Percentiles rank a stretch among this genome's conserved stretches.
These are phyloP conservation scores for Phytophthora colocasiae DNA, from an alignment of 352 stramenopile genomes.

Conservation along the genomic window DNA sequence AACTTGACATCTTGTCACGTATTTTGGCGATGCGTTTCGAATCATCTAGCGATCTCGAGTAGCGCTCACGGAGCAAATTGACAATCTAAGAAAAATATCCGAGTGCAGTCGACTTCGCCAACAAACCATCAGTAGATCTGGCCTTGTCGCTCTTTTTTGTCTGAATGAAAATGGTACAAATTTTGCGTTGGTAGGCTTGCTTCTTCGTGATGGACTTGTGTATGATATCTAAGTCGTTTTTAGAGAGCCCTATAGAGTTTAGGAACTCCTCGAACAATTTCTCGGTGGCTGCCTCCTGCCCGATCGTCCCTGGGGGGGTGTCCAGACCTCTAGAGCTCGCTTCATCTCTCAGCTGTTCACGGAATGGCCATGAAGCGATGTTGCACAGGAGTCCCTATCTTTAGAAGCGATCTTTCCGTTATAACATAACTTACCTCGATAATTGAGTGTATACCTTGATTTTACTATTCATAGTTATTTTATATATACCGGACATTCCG, in stretches of 20 bases:
- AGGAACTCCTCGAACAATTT: slow-evolving; percentile 6
- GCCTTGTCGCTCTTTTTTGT: slow-evolving; percentile 19
- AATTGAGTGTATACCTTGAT: no score
- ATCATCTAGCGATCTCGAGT: no score
- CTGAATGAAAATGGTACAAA: slow-evolving; percentile 27
- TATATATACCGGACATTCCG: no score
- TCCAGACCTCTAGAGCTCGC: no score
- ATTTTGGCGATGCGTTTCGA: neutral
- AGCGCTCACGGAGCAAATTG: slow-evolving; percentile 1
- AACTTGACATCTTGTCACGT: slow-evolving; percentile 22
- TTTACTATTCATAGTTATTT: no score
- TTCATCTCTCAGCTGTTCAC: no score
- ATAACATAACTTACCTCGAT: no score
- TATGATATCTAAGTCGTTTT: neutral
- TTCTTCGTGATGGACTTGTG: neutral
- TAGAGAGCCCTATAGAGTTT: neutral
- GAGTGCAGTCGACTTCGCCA: slow-evolving; percentile 10
- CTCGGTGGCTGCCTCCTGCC: neutral
- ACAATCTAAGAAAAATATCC: slow-evolving; percentile 7
- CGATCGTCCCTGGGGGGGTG: no score
- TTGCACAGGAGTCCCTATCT: no score
- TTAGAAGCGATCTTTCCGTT: no score
- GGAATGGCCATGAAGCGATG: no score
- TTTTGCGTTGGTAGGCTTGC: slow-evolving; percentile 15
- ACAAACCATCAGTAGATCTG: slow-evolving; percentile 10